Evolutionary conservation across 2,329 filamentous ascomycete species (phyloP), one percentile per base, ranked within the genome.

Genomic region (Penicillium hesseltinei): DNA sequence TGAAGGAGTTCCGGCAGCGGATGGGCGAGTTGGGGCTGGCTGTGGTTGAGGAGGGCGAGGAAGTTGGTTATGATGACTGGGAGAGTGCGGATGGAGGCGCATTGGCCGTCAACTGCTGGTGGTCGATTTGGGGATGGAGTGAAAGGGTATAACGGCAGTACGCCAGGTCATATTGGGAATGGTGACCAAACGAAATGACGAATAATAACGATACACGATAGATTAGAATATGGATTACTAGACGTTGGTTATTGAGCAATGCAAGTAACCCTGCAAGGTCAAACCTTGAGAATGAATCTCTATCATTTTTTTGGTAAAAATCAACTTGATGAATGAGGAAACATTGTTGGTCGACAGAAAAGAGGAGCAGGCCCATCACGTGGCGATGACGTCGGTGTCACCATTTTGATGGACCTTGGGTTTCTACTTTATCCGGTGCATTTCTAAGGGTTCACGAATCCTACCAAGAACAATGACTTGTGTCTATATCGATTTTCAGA

Each of bases 1-100:
- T 88, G 11, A 73, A 79, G 5, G 80, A 84, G 13, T 87, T 97
- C 63, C 82, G 82, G 42, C 71, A 78, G 9, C 78, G 81, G 25
- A 87, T 97, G 85, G 67, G 70, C 9, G 72, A 75, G 2, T 75
- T 84, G 17, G 82, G 77, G 35, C 76, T 81, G 73, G 78, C 69
- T 11, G 66, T 87, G 3, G 63, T 88, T 83, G 72, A 76, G 52
- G 74, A 80, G 53, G 78, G 77, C 3, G 69, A 77, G 47, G 78
- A 80, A 60, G 65, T 68, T 4, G 78, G 78, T 1, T 77, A 77
- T 54, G 78, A 81, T 59, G 78, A 81, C 58, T 80, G 78, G 78
- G 74, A 78, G 59, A 66, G 67, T 31, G 72, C 69, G 5, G 73
- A 76, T 62, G 77, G 77, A 40, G 68, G 69, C 19, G 74, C 72